Percentiles rank a stretch among this genome's conserved stretches.
phyloP scores from a whole-genome alignment of 441 rosid genomes.

The Lepidium campestre region DNA sequence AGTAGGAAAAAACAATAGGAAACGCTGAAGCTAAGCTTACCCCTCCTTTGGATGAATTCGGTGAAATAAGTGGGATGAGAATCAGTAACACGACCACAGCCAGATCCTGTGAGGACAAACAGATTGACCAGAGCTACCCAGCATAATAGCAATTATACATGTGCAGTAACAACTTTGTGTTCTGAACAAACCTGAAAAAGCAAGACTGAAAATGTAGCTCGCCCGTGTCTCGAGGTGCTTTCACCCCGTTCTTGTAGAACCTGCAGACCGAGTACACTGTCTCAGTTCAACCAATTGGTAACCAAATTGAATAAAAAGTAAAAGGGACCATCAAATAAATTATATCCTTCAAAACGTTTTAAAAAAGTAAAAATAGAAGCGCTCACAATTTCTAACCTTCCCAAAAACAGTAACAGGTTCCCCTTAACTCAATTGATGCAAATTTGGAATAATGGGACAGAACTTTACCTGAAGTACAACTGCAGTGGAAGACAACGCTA shows the following conservation, averaged over 20 bases:
- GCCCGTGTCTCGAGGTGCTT: slow-evolving; percentile 99
- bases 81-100: slow-evolving; percentile 97
- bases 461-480: slow-evolving; percentile 87
- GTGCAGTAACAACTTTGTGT: not conserved
- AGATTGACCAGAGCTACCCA: slow-evolving; percentile 9
- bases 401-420: not conserved
- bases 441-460: not conserved
- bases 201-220: slow-evolving; percentile 96
- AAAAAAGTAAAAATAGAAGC: not conserved
- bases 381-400: not conserved
- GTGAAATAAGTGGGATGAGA: slow-evolving; percentile 96
- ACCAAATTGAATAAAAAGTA: not conserved
- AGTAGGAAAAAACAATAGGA: not conserved
- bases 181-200: slow-evolving; percentile 77
- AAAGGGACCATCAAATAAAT: not conserved
- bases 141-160: slow-evolving; percentile 15
- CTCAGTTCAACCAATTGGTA: slow-evolving; percentile 6
- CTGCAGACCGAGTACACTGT: slow-evolving; percentile 35
- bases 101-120: slow-evolving; percentile 63
- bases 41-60: slow-evolving; percentile 99
- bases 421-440: not conserved
- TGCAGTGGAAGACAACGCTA: slow-evolving; percentile 96
- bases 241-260: slow-evolving; percentile 98
- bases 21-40: slow-evolving; percentile 39
- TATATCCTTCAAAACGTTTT: not conserved